Evolutionary conservation across 2,329 filamentous ascomycete genomes (phyloP).

Genomic region (Erysiphe neolycopersici): DNA sequence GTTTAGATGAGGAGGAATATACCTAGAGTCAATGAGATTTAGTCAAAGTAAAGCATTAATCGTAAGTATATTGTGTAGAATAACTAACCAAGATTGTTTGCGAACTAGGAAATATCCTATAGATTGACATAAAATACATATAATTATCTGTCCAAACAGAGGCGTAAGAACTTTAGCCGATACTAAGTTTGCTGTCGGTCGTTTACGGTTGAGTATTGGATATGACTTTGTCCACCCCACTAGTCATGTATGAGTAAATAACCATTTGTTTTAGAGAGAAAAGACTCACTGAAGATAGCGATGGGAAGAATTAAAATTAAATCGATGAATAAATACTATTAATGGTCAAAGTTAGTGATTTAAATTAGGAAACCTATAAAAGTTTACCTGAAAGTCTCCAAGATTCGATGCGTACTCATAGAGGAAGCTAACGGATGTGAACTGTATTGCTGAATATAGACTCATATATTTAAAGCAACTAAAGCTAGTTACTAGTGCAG

Average conservation of each 20-base stretch:
- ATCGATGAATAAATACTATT: constrained; percentile 75
- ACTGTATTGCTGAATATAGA: constrained; percentile 96
- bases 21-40: constrained; percentile 20
- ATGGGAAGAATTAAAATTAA: constrained; percentile 79
- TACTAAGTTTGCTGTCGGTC: constrained; percentile 76
- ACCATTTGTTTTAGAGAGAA: not conserved
- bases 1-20: constrained; percentile 51
- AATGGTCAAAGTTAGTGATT: not conserved
- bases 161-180: constrained; percentile 79
- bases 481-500: constrained; percentile 91
- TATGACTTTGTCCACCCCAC: constrained; percentile 90
- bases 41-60: not conserved
- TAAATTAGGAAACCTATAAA: not conserved
- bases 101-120: constrained; percentile 49
- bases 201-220: constrained; percentile 49
- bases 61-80: no score
- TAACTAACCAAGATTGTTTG: constrained; percentile 44
- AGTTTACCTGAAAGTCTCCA: constrained; percentile 60
- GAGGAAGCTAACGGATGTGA: constrained; percentile 86
- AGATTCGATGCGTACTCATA: constrained; percentile 86
- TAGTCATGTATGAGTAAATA: constrained; percentile 22
- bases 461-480: constrained; percentile 99
- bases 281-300: constrained; percentile 57
- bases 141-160: constrained; percentile 61
- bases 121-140: constrained; percentile 56